phyloP scores from a whole-genome alignment of 1,139 yeast genomes.

The Candida tunisiensis region DNA sequence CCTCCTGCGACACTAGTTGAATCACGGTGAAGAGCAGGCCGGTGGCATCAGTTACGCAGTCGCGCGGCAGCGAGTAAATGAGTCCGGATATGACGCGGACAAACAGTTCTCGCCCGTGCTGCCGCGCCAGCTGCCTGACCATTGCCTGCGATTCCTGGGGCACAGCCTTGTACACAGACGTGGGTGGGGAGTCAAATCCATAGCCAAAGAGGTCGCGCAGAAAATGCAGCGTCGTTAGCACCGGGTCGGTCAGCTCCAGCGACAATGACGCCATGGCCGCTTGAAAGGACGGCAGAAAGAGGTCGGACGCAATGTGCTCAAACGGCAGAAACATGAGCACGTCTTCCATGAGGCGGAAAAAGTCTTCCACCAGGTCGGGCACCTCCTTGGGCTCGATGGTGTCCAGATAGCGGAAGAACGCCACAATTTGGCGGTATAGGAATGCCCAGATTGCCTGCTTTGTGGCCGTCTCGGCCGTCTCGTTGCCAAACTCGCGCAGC shows the following conservation, averaged over 20 bases:
- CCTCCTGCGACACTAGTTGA: slow-evolving; percentile 28
- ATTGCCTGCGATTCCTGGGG: too few relatives aligned
- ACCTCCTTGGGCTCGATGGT: slow-evolving; percentile 22
- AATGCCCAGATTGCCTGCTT: slow-evolving; percentile 34
- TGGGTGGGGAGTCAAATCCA: slow-evolving; percentile 72
- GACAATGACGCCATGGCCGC: slow-evolving; percentile 41
- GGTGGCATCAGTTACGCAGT: slow-evolving; percentile 58
- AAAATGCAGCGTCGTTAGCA: slow-evolving; percentile 24
- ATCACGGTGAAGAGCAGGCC: slow-evolving; percentile 56
- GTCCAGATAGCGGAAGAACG: slow-evolving; percentile 23
- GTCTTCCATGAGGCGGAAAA: slow-evolving; percentile 71
- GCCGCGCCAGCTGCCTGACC: slow-evolving; percentile 33
- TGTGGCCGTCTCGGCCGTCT: slow-evolving; percentile 24
- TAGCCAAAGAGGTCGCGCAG: slow-evolving; percentile 66
- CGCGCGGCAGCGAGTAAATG: slow-evolving; percentile 54
- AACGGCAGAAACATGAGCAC: slow-evolving; percentile 64
- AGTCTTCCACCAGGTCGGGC: slow-evolving; percentile 78
- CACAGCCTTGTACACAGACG: slow-evolving; percentile 41
- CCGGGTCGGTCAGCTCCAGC: slow-evolving; percentile 55
- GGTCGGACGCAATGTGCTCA: slow-evolving; percentile 37
- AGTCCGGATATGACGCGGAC: too few relatives aligned
- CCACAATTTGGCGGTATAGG: slow-evolving; percentile 27
- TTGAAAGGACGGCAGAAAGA: slow-evolving; percentile 41
- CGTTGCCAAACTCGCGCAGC: slow-evolving; percentile 64
- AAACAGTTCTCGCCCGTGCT: too few relatives aligned